A percentile compares a stretch with the other conserved stretches of the same genome.
Conservation (phyloP, 495 filamentous ascomycete species). For the Cudoniella acicularis region DNA sequence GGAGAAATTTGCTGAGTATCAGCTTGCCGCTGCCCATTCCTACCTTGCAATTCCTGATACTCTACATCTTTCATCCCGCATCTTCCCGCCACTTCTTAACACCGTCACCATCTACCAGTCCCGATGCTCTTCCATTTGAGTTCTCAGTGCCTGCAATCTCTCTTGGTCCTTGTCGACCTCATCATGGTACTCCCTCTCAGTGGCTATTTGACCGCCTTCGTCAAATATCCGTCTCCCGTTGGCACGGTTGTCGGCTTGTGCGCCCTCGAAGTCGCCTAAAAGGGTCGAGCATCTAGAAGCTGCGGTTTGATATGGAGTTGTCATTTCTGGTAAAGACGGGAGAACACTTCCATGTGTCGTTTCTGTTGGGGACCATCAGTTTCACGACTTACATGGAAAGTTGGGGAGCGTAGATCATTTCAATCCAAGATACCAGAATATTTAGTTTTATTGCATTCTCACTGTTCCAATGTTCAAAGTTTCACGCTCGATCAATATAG, state of each 20-base stretch:
- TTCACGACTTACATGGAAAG: neutral
- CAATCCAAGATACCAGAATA: slow-evolving; percentile 8
- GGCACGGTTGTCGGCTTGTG: slow-evolving; percentile 10
- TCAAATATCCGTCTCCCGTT: slow-evolving; percentile 7
- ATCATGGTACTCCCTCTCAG: neutral
- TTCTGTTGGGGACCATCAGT: neutral
- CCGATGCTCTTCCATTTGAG: neutral
- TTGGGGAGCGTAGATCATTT: neutral
- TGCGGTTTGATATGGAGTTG: too few species aligned
- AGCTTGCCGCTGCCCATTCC: slow-evolving; percentile 4
- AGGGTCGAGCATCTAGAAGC: slow-evolving; percentile 11
- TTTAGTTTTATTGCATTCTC: slow-evolving; percentile 11
- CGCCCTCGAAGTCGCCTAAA: slow-evolving; percentile 8
- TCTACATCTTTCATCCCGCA: neutral
- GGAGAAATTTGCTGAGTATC: slow-evolving; percentile 10
- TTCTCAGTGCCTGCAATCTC: neutral
- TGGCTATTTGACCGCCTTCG: slow-evolving; percentile 2
- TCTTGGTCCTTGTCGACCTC: neutral
- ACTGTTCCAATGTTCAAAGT: slow-evolving; percentile 13
- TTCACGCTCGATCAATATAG: slow-evolving; percentile 15
- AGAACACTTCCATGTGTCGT: slow-evolving; percentile 4
- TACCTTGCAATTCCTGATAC: slow-evolving; percentile 8
- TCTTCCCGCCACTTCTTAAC: neutral
- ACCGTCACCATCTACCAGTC: neutral
- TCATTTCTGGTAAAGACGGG: slow-evolving; percentile 3